Percentiles rank a stretch among this genome's conserved stretches.
These are phyloP conservation scores for Xerocomus brunneocitrinus DNA, from an alignment of 768 basidiomycete genomes.

Conservation along the genomic window DNA sequence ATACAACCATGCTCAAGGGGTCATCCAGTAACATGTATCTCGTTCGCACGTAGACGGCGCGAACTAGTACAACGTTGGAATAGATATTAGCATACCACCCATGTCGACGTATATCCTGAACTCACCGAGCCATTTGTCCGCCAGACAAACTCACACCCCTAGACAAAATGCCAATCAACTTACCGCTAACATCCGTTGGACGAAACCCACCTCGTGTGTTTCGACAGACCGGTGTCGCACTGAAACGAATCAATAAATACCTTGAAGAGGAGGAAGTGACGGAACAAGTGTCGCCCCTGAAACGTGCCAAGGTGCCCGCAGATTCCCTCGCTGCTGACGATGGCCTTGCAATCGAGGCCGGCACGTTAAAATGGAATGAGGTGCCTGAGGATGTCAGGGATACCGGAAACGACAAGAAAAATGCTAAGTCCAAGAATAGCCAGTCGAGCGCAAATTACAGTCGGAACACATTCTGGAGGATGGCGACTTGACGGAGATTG, in stretches of 20 bases:
- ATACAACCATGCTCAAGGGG: conserved; percentile 75
- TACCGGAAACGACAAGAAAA: conserved; percentile 15
- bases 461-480: conserved; percentile 62
- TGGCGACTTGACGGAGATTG: conserved; percentile 58
- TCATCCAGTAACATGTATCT: conserved; percentile 76
- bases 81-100: not conserved
- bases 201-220: conserved; percentile 33
- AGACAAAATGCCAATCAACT: not conserved
- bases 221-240: conserved; percentile 48
- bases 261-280: conserved; percentile 57
- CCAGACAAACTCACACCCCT: conserved; percentile 75
- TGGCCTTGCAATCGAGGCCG: conserved; percentile 46
- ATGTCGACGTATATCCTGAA: not conserved
- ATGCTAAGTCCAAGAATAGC: conserved; percentile 4
- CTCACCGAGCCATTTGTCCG: conserved; percentile 75
- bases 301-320: conserved; percentile 29
- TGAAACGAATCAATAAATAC: conserved; percentile 58
- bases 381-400: conserved; percentile 35
- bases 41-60: conserved; percentile 72
- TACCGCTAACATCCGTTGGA: not conserved
- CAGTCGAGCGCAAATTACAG: conserved; percentile 16
- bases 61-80: conserved; percentile 71
- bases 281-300: conserved; percentile 55
- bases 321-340: conserved; percentile 23
- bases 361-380: conserved; percentile 55